Base-by-base conservation (phyloP, 2,329 filamentous ascomycete species). In the Emericellopsis cladophorae region DNA sequence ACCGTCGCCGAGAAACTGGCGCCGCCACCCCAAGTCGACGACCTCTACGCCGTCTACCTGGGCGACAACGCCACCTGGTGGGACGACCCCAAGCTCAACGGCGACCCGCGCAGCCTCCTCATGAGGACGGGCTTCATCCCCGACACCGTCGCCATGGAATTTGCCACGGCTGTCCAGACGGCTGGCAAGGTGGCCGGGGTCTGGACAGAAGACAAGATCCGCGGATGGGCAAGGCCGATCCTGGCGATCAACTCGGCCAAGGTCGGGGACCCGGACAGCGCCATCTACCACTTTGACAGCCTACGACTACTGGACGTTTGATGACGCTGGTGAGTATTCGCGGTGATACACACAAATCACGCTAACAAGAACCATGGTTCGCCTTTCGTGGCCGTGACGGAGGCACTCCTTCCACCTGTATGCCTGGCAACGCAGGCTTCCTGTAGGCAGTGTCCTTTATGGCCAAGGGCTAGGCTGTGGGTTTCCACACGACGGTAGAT, bases 41-140 rank as follows among this genome's bases (percentile, higher is more conserved):
- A 59, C 14, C 65, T 72, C 1, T 78, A 76, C 40, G 58, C 71
- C 2, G 62, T 74, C 3, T 78, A 76, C 48, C 68, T 76, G 49
- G 68, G 67, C 0, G 58, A 73, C 9, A 57, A 65, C 22, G 53
- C 56, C 29, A 63, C 63, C 22, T 67, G 65, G 63, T 66, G 65
- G 58, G 51, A 53, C 2, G 51, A 66, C 21, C 47, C 57, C 0
- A 51, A 51, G 5, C 56, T 63, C 1, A 57, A 49, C 23, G 49
- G 56, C 7, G 64, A 70, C 37, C 67, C 67, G 24, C 65, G 66
- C 6, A 65, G 62, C 42, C 56, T 69, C 42, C 57, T 60, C 22
- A 68, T 65, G 51, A 54, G 68, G 16, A 62, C 60, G 22, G 67
- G 66, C 3, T 58, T 68, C 8, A 54, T 70, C 1, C 66, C 64